Evolutionary conservation across 371 early-diverging fungal genomes (phyloP), one percentile per base, ranked within the genome.

Genomic region (Entomophthora muscae): DNA sequence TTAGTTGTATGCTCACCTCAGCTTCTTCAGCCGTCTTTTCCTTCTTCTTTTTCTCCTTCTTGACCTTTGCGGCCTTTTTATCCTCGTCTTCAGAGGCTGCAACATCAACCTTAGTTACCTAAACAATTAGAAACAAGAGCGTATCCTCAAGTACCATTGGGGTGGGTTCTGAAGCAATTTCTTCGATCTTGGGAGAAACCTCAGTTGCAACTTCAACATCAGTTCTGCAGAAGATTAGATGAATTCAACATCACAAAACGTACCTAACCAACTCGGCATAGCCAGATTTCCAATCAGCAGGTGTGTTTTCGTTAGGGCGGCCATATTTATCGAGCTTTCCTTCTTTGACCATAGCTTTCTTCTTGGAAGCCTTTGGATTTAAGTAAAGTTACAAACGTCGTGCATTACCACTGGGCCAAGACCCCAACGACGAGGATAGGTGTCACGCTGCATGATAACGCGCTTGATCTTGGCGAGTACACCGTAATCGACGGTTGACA

Each of bases 371-470:
- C 66, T 53, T 29, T 30, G 10, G 31, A 32, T 61, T 27, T 30
- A 21, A 65, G 1, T 26, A n/a, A 51, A 53, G 12, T 3, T 2
- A 63, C 24, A 1, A 51, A 28, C 1, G 23, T 10, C 27, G 53
- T 31, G 2, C 51, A 1, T 57, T 30, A 66, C 67, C 69, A 86
- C 83, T 32, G 96, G 95, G 57, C 98, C 98, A 69, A 97, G 76
- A 30, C 99, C 98, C 98, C 98, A 99, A 64, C 87, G 81, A 61
- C 93, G 86, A 56, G 96, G 96, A 74, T 99, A 99, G 13, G 98
- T 92, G 75, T 95, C 98, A 66, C 98, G 91, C 76, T 99, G 99
- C 99, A 99, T 99, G 67, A 99, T 98, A 55, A 99, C 99, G 72
- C 99, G 87, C 86, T 98, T 98, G 71, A 98, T 95, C 81, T 94